Evolutionary conservation across 192 early-diverging fungal species (phyloP).

Genomic region (Backusella parvicylindrica): DNA sequence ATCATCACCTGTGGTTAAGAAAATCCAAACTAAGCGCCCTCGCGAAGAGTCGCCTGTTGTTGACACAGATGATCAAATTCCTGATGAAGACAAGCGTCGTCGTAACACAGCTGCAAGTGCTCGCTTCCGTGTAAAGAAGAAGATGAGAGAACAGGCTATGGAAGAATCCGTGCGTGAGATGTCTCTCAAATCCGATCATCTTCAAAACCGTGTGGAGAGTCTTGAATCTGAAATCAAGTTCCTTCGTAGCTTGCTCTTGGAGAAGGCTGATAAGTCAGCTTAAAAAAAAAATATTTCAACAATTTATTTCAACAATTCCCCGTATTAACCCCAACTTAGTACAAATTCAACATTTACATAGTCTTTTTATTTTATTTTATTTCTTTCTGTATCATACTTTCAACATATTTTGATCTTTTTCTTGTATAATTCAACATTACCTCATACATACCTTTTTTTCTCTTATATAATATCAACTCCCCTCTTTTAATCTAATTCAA

Average conservation of each 20-base stretch:
- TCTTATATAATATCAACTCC: background rate
- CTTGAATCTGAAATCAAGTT: constrained; percentile 90
- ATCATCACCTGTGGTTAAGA: background rate
- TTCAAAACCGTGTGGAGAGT: constrained; percentile 77
- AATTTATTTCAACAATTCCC: background rate
- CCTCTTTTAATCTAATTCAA: constrained; percentile 6
- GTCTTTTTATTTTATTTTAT: background rate
- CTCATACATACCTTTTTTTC: background rate
- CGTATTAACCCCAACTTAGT: background rate
- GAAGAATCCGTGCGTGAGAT: constrained; percentile 78
- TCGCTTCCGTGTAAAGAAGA: constrained; percentile 94
- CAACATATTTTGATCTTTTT: constrained; percentile 3
- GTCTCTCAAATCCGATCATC: constrained; percentile 60
- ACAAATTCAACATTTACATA: constrained; percentile 5
- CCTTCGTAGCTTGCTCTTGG: constrained; percentile 81
- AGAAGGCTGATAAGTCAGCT: constrained; percentile 48
- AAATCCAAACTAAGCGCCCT: background rate
- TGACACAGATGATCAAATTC: constrained; percentile 17
- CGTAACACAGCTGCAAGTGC: constrained; percentile 95
- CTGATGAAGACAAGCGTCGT: constrained; percentile 84
- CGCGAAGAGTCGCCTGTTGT: background rate
- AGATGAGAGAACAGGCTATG: constrained; percentile 84
- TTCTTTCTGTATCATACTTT: background rate
- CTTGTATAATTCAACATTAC: constrained; percentile 12
- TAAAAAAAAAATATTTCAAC: constrained; percentile 14